Evolutionary conservation across 768 basidiomycete species (phyloP), one percentile per base, ranked within the genome.

Genomic region (Pilatotrama ljubarskyi): DNA sequence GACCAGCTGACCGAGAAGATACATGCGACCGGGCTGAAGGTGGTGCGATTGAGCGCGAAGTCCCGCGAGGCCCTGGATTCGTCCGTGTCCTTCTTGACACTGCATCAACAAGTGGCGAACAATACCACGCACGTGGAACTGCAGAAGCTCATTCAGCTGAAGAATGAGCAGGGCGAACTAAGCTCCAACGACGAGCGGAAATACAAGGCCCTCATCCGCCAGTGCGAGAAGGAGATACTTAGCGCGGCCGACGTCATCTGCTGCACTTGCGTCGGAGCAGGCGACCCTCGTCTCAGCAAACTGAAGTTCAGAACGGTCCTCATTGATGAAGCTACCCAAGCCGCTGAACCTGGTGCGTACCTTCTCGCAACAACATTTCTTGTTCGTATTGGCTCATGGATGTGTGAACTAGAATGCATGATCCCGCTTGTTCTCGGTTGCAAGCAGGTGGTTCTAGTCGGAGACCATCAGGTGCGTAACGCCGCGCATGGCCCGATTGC

Each of bases 1-100:
- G 97, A 99, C 70, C 97, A 99, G 71, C 85, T 99, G 55, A 97
- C 96, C 20, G 97, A 98, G 77, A 98, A 98, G 79, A 98, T 99
- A 62, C 97, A 98, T 70, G 79, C 87, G n/a, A 98, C 97, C n/a
- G 96, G 97, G 0, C 80, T 98, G 66, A 98, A 98, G 74, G 97
- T 97, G 63, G 97, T 98, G 49, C 93, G 97, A 42, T 81, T 98
- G 24, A 97, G 97, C 1, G 97, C 97, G 61, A 98, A 98, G 73
- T 98, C 96, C 5, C 92, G 97, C 25, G 97, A 98, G 76, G 97
- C 96, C 2, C 84, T 99, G 41, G 95, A 97, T 71, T 97, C 94
- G n/a, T 93, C 91, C 36, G 87, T 99, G 43, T 79, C 86, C 0
- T 98, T 97, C 82, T 78, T 99, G 65, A 97, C 95, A 3, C 80